Evolutionary conservation across 108 stramenopile genomes (phyloP), one percentile per base, ranked within the genome.

Genomic region (Bacterosira constricta): DNA sequence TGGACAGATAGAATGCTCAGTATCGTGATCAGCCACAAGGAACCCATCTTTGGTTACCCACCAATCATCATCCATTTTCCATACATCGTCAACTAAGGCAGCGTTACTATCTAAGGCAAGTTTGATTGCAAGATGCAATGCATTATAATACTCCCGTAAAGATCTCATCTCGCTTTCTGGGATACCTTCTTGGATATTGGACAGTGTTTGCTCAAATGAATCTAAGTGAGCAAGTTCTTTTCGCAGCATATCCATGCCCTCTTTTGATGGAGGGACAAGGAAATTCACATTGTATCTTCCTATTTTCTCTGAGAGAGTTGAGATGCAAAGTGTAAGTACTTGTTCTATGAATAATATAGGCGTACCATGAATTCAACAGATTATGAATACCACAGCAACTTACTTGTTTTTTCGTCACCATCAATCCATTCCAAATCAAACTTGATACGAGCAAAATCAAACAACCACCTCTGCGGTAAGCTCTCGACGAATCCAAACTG

Each of bases 401-500:
- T 25, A 46, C 13, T 3, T 3, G 41, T 69, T 46, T 44, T 39
- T 17, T 47, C 68, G 44, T 45, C 57, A n/a, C 59, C 57, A 20
- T 60, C 58, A 11, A 45, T 54, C 66, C 29, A 27, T 32, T 49
- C n/a, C 51, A 77, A 63, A 71, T 77, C 75, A 12, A 77, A 47
- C 41, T 66, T 67, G 6, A 77, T 34, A 45, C 69, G 62, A 39
- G 61, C 63, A 49, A 71, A 62, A 61, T 52, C 52, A 51, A 83
- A 86, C 53, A 87, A 55, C 86, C 86, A 91, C 21, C 80, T 53
- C 75, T 89, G 88, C 8, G 91, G 91, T 38, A 66, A 87, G 4
- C 21, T 30, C 62, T 93, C 91, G 2, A 93, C 88, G 63, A 93
- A 93, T 13, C 91, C 91, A 73, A 73, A 90, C 70, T 90, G 83